phyloP scores from a whole-genome alignment of 164 flowering plant genomes.

The Houttuynia cordata region DNA sequence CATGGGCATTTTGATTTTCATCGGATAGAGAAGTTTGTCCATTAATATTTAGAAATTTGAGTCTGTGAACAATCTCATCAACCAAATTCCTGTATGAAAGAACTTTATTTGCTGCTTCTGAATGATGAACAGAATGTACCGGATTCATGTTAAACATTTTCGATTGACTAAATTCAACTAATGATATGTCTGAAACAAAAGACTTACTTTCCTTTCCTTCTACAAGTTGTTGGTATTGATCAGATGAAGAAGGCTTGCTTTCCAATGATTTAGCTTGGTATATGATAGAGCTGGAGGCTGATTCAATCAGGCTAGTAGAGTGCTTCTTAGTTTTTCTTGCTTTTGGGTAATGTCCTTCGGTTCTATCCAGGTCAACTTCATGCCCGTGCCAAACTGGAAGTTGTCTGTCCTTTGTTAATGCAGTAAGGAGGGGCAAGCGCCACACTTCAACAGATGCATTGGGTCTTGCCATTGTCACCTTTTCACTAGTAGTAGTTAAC shows the following conservation, averaged over 20 bases:
- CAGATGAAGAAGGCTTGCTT: neutral
- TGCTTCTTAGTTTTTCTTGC: neutral
- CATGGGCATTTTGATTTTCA: conserved; percentile 30
- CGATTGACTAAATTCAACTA: neutral
- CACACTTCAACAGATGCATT: neutral
- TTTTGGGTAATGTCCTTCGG: neutral
- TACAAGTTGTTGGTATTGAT: neutral
- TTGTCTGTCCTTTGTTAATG: neutral
- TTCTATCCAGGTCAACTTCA: neutral
- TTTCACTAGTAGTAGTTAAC: neutral
- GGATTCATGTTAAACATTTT: neutral
- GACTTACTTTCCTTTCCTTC: neutral
- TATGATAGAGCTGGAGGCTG: neutral
- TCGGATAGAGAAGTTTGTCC: conserved; percentile 3
- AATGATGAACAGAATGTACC: neutral
- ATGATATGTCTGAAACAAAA: neutral
- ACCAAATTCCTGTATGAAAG: conserved; percentile 16
- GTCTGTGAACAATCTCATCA: conserved; percentile 28
- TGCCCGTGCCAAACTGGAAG: neutral
- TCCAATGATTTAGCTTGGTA: neutral
- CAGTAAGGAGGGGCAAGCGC: neutral
- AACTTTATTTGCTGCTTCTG: neutral
- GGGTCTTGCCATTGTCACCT: neutral
- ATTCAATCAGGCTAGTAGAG: neutral
- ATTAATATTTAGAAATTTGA: conserved; percentile 32